Percentiles rank a stretch among this genome's conserved stretches.
phyloP scores from a whole-genome alignment of 345 rosid genomes.

The Zanthoxylum bungeanum region DNA sequence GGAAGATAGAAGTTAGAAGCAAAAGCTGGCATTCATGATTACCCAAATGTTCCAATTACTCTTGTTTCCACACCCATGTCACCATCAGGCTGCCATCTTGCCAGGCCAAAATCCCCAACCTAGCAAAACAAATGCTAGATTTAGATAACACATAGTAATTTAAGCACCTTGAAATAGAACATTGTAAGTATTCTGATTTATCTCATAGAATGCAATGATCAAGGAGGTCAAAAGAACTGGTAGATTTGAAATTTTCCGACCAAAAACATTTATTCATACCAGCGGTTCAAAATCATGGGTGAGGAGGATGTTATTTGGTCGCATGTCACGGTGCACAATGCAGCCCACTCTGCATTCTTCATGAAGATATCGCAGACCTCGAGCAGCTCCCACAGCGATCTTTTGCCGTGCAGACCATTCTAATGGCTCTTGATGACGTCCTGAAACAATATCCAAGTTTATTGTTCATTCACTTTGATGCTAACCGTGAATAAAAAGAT shows the following conservation, averaged over 20 bases:
- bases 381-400: conserved; percentile 97
- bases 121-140: conserved; percentile 23
- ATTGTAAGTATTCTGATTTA: not conserved
- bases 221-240: conserved; percentile 1
- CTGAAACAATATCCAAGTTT: conserved; percentile 35
- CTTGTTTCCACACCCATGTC: conserved; percentile 90
- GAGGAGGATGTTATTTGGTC: conserved; percentile 96
- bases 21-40: conserved; percentile 21
- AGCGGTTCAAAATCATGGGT: conserved; percentile 98
- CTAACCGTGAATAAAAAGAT: not conserved
- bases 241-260: not conserved
- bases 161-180: not conserved
- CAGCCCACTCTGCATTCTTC: conserved; percentile 99
- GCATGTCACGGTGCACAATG: conserved; percentile 99
- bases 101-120: conserved; percentile 99
- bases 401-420: conserved; percentile 95
- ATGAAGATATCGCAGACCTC: conserved; percentile 97
- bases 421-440: conserved; percentile 55
- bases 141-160: not conserved
- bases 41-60: conserved; percentile 99
- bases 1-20: conserved; percentile 7
- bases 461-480: conserved; percentile 3
- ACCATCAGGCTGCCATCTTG: conserved; percentile 99
- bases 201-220: not conserved
- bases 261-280: conserved; percentile 38